phyloP scores from a whole-genome alignment of 352 stramenopile genomes.

The Pythium diclinum region DNA sequence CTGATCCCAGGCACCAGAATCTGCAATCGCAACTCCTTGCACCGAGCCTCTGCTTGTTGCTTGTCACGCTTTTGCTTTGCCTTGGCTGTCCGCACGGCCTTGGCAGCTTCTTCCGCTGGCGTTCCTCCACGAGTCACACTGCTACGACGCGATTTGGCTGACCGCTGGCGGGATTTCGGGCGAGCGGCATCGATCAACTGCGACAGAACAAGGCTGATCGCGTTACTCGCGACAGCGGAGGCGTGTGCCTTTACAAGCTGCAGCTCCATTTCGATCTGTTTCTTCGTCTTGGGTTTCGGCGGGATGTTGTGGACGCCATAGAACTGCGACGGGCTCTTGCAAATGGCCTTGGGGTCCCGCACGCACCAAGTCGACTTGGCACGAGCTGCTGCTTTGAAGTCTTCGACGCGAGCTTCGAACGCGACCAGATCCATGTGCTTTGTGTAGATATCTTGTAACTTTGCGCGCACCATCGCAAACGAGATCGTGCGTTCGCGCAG shows the following conservation, averaged over 20 bases:
- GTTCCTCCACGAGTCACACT: slow-evolving; percentile 13
- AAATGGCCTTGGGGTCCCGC: slow-evolving; percentile 43
- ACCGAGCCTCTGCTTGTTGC: slow-evolving; percentile 30
- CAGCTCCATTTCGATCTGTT: slow-evolving; percentile 40
- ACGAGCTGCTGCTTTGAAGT: slow-evolving; percentile 41
- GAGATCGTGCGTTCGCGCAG: slow-evolving; percentile 44
- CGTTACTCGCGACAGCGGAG: slow-evolving; percentile 31
- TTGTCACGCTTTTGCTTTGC: slow-evolving; percentile 32
- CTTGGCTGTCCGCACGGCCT: slow-evolving; percentile 12
- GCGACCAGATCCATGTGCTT: slow-evolving; percentile 27
- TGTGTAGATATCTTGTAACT: slow-evolving; percentile 38
- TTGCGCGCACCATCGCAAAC: slow-evolving; percentile 17
- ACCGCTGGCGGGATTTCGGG: slow-evolving; percentile 17
- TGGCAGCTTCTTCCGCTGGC: slow-evolving; percentile 2
- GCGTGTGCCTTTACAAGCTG: slow-evolving; percentile 28
- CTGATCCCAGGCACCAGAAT: slow-evolving; percentile 35
- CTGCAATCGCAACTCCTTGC: slow-evolving; percentile 40
- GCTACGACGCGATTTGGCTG: slow-evolving; percentile 11
- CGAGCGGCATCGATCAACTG: slow-evolving; percentile 31
- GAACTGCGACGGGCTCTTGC: slow-evolving; percentile 40
- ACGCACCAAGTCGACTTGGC: slow-evolving; percentile 61
- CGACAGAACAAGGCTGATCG: slow-evolving; percentile 33
- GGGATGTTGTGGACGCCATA: slow-evolving; percentile 56
- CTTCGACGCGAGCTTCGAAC: slow-evolving; percentile 42
- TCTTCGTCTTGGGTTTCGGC: slow-evolving; percentile 35